phyloP scores from a whole-genome alignment of 176 grass and related monocot species.

The Melocanna baccifera region DNA sequence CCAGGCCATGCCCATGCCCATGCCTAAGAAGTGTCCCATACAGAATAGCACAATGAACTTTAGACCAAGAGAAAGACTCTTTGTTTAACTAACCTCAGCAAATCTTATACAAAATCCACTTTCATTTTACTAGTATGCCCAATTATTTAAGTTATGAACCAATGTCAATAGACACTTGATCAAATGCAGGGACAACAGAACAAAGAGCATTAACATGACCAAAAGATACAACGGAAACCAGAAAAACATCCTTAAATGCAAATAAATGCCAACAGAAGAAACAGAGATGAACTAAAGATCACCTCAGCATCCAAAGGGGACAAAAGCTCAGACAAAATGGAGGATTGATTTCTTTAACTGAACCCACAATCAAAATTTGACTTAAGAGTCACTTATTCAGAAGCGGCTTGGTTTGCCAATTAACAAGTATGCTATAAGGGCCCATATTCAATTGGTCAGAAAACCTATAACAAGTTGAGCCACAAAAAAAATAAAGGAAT shows the following conservation, averaged over 20 bases:
- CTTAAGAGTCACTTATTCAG: background rate
- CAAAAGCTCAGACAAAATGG: background rate
- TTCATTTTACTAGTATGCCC: background rate
- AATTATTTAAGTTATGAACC: background rate
- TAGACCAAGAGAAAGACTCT: conserved; percentile 1
- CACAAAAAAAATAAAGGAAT: background rate
- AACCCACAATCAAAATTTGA: background rate
- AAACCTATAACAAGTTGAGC: background rate
- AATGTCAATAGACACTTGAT: background rate
- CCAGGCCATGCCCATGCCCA: background rate
- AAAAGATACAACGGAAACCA: background rate
- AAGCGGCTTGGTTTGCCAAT: background rate
- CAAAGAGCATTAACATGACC: background rate
- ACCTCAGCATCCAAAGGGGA: background rate
- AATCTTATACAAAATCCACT: background rate
- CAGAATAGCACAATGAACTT: conserved; percentile 12
- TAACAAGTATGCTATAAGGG: conserved; percentile 13
- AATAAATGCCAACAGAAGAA: background rate
- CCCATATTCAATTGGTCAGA: background rate
- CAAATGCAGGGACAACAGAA: background rate
- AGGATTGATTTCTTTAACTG: background rate
- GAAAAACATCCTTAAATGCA: background rate
- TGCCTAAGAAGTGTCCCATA: background rate
- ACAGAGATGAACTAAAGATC: background rate
- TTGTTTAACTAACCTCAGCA: background rate